These are phyloP conservation scores for Pseudomicrostroma phylloplanum DNA, from an alignment of 1,284 basidiomycete species.

Conservation along the genomic window DNA sequence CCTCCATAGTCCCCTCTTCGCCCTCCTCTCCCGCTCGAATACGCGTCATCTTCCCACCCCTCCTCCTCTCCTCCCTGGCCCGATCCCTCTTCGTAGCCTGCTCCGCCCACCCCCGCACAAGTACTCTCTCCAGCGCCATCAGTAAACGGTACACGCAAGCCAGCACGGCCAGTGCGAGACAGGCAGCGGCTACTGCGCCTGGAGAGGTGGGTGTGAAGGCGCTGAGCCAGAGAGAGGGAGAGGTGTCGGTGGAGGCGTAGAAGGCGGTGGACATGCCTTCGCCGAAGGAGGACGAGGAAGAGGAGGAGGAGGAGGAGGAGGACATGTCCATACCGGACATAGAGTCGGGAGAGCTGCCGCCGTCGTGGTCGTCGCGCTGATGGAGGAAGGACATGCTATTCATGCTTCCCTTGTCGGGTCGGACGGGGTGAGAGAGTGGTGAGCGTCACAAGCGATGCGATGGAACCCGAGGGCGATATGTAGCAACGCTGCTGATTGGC, in stretches of 20 bases:
- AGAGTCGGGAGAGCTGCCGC: background rate
- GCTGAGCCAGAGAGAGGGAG: constrained; percentile 1
- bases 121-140: background rate
- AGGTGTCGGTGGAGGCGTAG: background rate
- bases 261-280: too few species aligned
- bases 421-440: too few species aligned
- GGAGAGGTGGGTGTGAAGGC: constrained; percentile 1
- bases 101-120: background rate
- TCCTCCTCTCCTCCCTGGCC: background rate
- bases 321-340: background rate
- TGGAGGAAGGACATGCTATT: background rate
- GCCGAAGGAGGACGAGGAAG: background rate
- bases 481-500: too few species aligned
- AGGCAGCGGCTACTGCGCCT: background rate
- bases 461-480: too few species aligned
- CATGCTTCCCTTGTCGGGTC: too few species aligned
- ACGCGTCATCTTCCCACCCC: too few species aligned
- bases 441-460: too few species aligned
- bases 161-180: background rate
- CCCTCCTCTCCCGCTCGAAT: too few species aligned
- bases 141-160: background rate
- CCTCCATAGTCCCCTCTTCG: too few species aligned
- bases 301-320: background rate
- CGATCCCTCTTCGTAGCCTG: background rate
- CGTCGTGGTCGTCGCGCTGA: background rate